Conservation (phyloP, 2,329 filamentous ascomycete genomes). For the Pseudocercospora musae region DNA sequence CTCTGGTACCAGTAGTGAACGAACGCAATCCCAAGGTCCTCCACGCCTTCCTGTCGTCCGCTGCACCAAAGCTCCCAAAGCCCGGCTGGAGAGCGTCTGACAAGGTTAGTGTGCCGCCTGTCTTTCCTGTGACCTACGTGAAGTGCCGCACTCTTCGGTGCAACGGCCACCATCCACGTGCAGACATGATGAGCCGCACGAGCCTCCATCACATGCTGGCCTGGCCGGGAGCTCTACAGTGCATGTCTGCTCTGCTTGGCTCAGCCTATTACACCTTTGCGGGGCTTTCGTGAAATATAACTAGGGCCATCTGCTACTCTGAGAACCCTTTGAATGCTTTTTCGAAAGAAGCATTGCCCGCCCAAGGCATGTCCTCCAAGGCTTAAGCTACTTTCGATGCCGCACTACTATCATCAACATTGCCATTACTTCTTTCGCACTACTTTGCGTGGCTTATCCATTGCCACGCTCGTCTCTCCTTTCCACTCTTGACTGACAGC, state of each 20-base stretch:
- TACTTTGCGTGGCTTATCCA: constrained; percentile 78
- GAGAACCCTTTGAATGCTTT: not conserved
- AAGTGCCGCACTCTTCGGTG: constrained; percentile 13
- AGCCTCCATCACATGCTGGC: constrained; percentile 10
- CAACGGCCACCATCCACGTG: constrained; percentile 18
- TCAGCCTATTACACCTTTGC: constrained; percentile 6
- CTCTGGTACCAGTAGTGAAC: constrained; percentile 17
- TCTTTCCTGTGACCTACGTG: constrained; percentile 1
- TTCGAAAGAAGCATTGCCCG: not conserved
- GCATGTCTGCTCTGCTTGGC: not conserved
- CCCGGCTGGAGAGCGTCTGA: constrained; percentile 3
- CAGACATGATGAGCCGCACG: constrained; percentile 10
- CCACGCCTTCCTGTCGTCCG: no score
- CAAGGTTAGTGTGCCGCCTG: constrained; percentile 20
- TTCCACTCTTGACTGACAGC: constrained; percentile 56
- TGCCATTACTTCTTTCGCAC: constrained; percentile 93
- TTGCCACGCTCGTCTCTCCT: constrained; percentile 74
- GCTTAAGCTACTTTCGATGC: constrained; percentile 55
- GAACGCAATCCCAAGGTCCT: not conserved
- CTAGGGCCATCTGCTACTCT: constrained; percentile 19
- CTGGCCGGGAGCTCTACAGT: not conserved
- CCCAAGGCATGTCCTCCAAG: constrained; percentile 2
- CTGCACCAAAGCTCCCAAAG: not conserved
- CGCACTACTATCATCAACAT: constrained; percentile 76
- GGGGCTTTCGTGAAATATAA: constrained; percentile 7